A percentile compares a stretch with the other conserved stretches of the same genome.
These are phyloP conservation scores for Ophiostoma sp. DNA, from an alignment of 2,329 filamentous ascomycete species.

Conservation along the genomic window DNA sequence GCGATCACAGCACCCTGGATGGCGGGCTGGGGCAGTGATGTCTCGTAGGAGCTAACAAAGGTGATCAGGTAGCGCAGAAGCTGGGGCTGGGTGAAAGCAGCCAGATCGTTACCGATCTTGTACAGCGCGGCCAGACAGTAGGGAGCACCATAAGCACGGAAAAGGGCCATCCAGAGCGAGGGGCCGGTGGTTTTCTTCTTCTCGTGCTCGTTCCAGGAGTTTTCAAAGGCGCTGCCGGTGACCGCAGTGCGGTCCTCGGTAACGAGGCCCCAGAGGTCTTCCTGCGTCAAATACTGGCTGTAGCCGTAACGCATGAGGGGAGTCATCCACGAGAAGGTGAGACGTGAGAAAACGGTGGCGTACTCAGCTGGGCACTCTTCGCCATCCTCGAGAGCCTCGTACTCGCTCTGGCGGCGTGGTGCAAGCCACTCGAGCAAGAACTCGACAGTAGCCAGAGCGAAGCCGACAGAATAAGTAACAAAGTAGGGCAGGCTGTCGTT, in stretches of 20 bases:
- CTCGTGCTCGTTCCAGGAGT: conserved; percentile 75
- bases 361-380: conserved; percentile 75
- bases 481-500: conserved; percentile 66
- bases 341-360: conserved; percentile 83
- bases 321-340: conserved; percentile 99
- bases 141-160: conserved; percentile 76
- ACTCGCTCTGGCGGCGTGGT: conserved; percentile 61
- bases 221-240: conserved; percentile 65
- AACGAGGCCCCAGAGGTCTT: conserved; percentile 90
- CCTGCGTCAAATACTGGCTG: conserved; percentile 83
- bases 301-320: conserved; percentile 96
- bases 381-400: conserved; percentile 54
- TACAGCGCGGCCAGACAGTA: conserved; percentile 78
- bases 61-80: conserved; percentile 75
- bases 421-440: conserved; percentile 81
- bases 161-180: conserved; percentile 80
- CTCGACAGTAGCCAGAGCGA: conserved; percentile 63
- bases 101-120: conserved; percentile 79
- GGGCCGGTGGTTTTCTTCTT: conserved; percentile 55
- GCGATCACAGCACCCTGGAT: conserved; percentile 84
- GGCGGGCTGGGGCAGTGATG: conserved; percentile 62
- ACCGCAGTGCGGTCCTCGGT: conserved; percentile 70
- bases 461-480: conserved; percentile 64
- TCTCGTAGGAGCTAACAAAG: conserved; percentile 74
- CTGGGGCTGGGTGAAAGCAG: conserved; percentile 88